Evolutionary conservation across 306 rosid species (phyloP).

Genomic region (Sechiopsis laciniata): DNA sequence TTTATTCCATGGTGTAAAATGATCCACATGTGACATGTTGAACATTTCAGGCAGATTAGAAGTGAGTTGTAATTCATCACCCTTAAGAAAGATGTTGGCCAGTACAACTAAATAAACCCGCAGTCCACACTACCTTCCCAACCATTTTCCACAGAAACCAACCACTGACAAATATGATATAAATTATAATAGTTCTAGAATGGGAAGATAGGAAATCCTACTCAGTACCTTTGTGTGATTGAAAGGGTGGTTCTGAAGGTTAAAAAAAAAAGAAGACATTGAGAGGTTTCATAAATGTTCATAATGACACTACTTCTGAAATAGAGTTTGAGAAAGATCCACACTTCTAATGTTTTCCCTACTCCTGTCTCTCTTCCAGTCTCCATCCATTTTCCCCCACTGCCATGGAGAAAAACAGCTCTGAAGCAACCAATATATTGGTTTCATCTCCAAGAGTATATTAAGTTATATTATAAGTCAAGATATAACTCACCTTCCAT

Average conservation of each 20-base stretch:
- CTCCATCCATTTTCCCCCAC: neutral
- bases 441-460: neutral
- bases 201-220: neutral
- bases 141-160: too few relatives aligned
- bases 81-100: too few relatives aligned
- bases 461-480: neutral
- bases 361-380: neutral
- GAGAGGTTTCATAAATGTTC: neutral
- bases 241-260: neutral
- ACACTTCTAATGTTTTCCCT: neutral
- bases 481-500: neutral
- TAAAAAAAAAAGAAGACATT: neutral
- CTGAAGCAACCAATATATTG: neutral
- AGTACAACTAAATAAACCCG: too few relatives aligned
- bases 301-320: neutral
- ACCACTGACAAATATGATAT: too few relatives aligned
- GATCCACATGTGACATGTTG: neutral
- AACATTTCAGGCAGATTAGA: neutral
- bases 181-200: neutral
- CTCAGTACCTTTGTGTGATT: conserved; percentile 8
- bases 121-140: too few relatives aligned
- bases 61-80: neutral
- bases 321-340: neutral
- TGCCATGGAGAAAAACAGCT: neutral
- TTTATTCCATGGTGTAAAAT: neutral